phyloP scores from a whole-genome alignment of 371 early-diverging fungal genomes.

The Mucor racemosus region DNA sequence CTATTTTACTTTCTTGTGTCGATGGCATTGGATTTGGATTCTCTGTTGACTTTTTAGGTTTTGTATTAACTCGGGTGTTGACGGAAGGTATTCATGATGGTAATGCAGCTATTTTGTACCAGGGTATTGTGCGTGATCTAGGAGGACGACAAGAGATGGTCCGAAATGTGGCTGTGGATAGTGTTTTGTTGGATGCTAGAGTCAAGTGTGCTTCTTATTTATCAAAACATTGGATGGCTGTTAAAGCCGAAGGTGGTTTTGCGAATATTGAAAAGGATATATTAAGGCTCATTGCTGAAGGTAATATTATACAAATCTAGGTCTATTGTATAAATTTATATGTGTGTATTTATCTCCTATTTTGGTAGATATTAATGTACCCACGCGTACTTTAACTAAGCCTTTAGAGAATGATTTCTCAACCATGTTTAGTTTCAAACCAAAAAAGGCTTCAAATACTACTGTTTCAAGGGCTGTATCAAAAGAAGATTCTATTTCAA shows the following conservation, averaged over 20 bases:
- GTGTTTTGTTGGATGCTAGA: conserved; percentile 37
- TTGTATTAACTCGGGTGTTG: conserved; percentile 40
- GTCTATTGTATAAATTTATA: not conserved
- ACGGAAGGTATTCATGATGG: conserved; percentile 45
- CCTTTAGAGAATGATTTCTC: conserved; percentile 32
- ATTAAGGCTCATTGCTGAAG: conserved; percentile 43
- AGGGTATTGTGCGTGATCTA: conserved; percentile 50
- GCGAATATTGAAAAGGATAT: conserved; percentile 41
- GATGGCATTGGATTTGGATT: conserved; percentile 54
- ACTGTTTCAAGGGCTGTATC: conserved; percentile 13
- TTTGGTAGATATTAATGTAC: conserved; percentile 40
- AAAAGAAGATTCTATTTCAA: not conserved
- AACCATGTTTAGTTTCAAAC: conserved; percentile 30
- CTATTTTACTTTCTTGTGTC: conserved; percentile 49
- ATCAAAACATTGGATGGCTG: conserved; percentile 38
- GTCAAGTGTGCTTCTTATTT: conserved; percentile 40
- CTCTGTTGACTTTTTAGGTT: conserved; percentile 54
- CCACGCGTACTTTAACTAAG: conserved; percentile 40
- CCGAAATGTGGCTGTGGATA: conserved; percentile 47
- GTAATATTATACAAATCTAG: conserved; percentile 22
- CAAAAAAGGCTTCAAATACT: conserved; percentile 10
- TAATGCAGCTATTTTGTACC: conserved; percentile 48
- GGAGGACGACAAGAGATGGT: conserved; percentile 52
- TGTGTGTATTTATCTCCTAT: not conserved
- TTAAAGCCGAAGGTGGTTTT: conserved; percentile 47